These are phyloP conservation scores for Parastagonospora avenae DNA, from an alignment of 2,329 filamentous ascomycete genomes.

Conservation along the genomic window DNA sequence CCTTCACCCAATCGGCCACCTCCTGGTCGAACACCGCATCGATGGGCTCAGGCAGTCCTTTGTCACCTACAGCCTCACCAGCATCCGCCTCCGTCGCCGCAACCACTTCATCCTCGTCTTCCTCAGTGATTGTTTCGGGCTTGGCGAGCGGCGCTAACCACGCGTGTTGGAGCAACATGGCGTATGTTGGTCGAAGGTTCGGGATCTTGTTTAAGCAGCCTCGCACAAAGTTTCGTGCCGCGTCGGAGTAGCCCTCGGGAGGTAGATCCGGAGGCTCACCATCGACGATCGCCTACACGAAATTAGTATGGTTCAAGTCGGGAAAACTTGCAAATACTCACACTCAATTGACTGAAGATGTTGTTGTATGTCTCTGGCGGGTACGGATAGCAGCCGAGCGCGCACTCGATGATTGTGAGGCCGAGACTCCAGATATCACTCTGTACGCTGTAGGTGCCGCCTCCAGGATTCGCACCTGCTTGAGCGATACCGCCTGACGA, in stretches of 20 bases:
- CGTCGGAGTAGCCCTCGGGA: conserved; percentile 74
- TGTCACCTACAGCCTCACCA: conserved; percentile 42
- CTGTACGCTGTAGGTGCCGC: conserved; percentile 94
- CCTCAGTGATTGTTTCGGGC: conserved; percentile 74
- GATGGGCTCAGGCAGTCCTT: conserved; percentile 30
- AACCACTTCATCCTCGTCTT: conserved; percentile 64
- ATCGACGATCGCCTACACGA: conserved; percentile 85
- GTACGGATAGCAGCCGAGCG: conserved; percentile 92
- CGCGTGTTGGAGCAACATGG: conserved; percentile 83
- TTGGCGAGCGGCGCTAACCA: conserved; percentile 82
- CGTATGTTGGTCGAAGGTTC: conserved; percentile 90
- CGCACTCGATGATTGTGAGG: conserved; percentile 93
- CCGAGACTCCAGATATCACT: conserved; percentile 98
- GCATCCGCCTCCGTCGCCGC: conserved; percentile 52
- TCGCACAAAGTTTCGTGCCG: conserved; percentile 83
- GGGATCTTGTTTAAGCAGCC: conserved; percentile 93
- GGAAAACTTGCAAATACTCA: conserved; percentile 57
- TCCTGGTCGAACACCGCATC: conserved; percentile 70
- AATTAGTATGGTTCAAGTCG: background rate
- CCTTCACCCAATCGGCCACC: conserved; percentile 83
- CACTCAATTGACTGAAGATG: conserved; percentile 95
- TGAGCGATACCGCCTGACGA: conserved; percentile 81
- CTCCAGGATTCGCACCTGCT: conserved; percentile 68
- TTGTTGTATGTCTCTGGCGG: conserved; percentile 97
- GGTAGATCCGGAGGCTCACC: conserved; percentile 93